Base-by-base conservation (phyloP, 257 asterid species). In the Vinca minor region DNA sequence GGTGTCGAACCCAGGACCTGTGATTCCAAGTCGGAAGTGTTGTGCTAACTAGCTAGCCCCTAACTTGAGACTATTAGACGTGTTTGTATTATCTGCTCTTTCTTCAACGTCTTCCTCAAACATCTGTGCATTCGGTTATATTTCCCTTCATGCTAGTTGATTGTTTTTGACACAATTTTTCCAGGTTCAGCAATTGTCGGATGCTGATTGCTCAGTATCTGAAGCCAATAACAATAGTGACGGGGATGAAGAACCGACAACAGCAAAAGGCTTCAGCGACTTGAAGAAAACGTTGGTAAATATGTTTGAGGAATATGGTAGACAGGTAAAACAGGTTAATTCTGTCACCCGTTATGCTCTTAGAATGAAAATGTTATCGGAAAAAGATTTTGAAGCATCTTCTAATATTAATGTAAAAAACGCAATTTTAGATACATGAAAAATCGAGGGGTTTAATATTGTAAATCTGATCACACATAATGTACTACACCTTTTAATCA, bases 251-350 rank as follows among this genome's bases (percentile, higher is more conserved):
- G 67, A 71, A 34, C 20, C 23, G 29, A 62, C 53, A 65, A 71
- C 77, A 15, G 20, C 76, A 17, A 1, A 62, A 25, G 53, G 76
- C 79, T 39, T 56, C 2, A 2, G 80, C 64, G 84, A 75, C 82
- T 69, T 82, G 82, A 87, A 66, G 78, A 79, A 77, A 79, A 67
- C 74, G 71, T 73, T 89, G 55, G 61, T 17, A 58, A 73, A 85
- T 28, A 62, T 84, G 66, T 76, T 89, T 68, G 79, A 76, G 1
- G 86, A 82, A 66, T 87, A 83, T 63, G 95, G 90, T 69, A 73
- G 71, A 45, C 68, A 89, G 81, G 76, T 90, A 73, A 93, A 93
- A 73, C 88, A 82, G 87, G 78, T 89, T 73, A 89, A 83, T 71
- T 73, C 88, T 15, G 75, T 84, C 68, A 69, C 71, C 34, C 80